Conservation (phyloP, 2,329 filamentous ascomycete species). For the Dryadomyces quercivorus region DNA sequence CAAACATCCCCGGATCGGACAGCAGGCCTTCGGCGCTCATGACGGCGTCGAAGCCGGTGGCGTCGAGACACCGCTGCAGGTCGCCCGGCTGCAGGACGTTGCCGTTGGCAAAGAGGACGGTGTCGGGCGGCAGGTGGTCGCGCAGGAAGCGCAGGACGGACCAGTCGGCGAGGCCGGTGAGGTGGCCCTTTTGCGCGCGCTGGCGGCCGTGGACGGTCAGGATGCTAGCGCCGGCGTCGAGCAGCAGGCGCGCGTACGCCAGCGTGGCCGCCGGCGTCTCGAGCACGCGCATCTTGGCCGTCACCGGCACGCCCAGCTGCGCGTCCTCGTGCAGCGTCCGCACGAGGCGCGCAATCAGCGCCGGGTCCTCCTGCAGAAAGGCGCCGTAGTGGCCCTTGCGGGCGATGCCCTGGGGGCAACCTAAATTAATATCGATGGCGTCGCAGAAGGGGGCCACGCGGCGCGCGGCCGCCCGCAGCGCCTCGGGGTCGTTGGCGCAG, state of each 20-base stretch:
- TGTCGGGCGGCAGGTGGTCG: slow-evolving; percentile 71
- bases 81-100: slow-evolving; percentile 79
- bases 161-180: slow-evolving; percentile 93
- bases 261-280: slow-evolving; percentile 80
- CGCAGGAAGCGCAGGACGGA: slow-evolving; percentile 67
- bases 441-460: slow-evolving; percentile 81
- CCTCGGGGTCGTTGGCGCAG: slow-evolving; percentile 78
- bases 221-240: slow-evolving; percentile 82
- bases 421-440: slow-evolving; percentile 88
- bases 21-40: slow-evolving; percentile 97
- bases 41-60: slow-evolving; percentile 79
- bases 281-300: slow-evolving; percentile 85
- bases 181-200: slow-evolving; percentile 89
- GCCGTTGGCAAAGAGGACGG: slow-evolving; percentile 92
- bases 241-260: slow-evolving; percentile 76
- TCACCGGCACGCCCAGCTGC: slow-evolving; percentile 71
- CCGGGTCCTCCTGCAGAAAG: slow-evolving; percentile 88
- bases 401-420: slow-evolving; percentile 93
- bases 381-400: slow-evolving; percentile 83
- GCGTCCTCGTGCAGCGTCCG: slow-evolving; percentile 65
- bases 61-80: slow-evolving; percentile 62
- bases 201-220: slow-evolving; percentile 83
- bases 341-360: slow-evolving; percentile 71
- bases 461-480: slow-evolving; percentile 65
- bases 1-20: slow-evolving; percentile 82